Percentiles rank a stretch among this genome's conserved stretches.
Conservation (phyloP, 2,329 filamentous ascomycete genomes). For the Aspergillus carbonarius region DNA sequence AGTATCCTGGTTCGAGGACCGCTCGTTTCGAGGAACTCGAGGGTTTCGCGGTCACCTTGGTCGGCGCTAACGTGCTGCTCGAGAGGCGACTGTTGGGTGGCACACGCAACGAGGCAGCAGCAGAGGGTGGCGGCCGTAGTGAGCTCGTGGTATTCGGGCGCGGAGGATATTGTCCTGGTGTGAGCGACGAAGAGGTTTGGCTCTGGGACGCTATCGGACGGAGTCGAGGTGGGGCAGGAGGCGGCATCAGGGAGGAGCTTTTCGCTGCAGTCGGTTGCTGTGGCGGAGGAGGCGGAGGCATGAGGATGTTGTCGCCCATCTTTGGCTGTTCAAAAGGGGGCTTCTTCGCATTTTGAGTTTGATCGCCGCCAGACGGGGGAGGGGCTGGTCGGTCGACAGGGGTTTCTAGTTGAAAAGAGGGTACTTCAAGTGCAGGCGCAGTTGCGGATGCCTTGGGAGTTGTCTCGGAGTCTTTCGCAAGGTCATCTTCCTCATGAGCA, state of each 20-base stretch:
- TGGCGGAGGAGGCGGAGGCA: slow-evolving; percentile 13
- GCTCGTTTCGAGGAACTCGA: slow-evolving; percentile 43
- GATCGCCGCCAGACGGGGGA: not conserved
- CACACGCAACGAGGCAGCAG: slow-evolving; percentile 44
- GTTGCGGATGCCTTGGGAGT: slow-evolving; percentile 40
- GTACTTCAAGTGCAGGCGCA: slow-evolving; percentile 29
- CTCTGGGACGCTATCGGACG: slow-evolving; percentile 23
- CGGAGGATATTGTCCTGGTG: slow-evolving; percentile 26
- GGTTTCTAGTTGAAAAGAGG: slow-evolving; percentile 33
- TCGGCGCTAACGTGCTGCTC: slow-evolving; percentile 43
- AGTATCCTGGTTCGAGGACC: slow-evolving; percentile 82
- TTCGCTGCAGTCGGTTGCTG: not conserved
- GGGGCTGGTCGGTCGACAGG: not conserved
- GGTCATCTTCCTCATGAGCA: slow-evolving; percentile 10
- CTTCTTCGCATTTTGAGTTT: slow-evolving; percentile 10
- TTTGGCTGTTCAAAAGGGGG: slow-evolving; percentile 10
- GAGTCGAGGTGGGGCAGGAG: slow-evolving; percentile 33
- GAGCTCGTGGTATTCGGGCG: slow-evolving; percentile 28
- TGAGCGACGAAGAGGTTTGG: slow-evolving; percentile 12
- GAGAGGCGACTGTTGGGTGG: slow-evolving; percentile 43
- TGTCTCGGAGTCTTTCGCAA: slow-evolving; percentile 27
- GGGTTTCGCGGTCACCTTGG: slow-evolving; percentile 42
- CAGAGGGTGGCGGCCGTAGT: slow-evolving; percentile 45
- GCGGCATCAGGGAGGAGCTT: slow-evolving; percentile 34
- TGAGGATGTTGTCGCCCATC: slow-evolving; percentile 5